Percentiles rank a stretch among this genome's conserved stretches.
phyloP scores from a whole-genome alignment of 176 grass and related monocot genomes.

The sorghum (Sorghum bicolor) region Sorghum_bicolor_NCBIv3 NC_012878.2:48288501-48289000 shows the following conservation, averaged over 20 bases:
- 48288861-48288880: neutral
- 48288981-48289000: neutral
- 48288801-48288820: neutral
- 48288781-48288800: neutral
- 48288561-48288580: conserved; percentile 24
- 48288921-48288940: neutral
- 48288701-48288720: neutral
- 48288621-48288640: conserved; percentile 14
- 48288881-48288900: neutral
- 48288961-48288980: neutral
- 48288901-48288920: neutral
- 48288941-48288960: neutral
- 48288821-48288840: neutral
- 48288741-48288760: neutral
- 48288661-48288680: neutral
- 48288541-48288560: conserved; percentile 51
- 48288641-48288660: neutral
- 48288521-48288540: conserved; percentile 61
- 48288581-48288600: conserved; percentile 42
- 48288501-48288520: conserved; percentile 45
- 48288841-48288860: neutral
- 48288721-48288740: neutral
- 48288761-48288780: neutral
- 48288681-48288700: neutral
- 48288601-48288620: conserved; percentile 37